Evolutionary conservation across 805 yeast species (phyloP).

Genomic region (Blastobotrys peoriensis): DNA sequence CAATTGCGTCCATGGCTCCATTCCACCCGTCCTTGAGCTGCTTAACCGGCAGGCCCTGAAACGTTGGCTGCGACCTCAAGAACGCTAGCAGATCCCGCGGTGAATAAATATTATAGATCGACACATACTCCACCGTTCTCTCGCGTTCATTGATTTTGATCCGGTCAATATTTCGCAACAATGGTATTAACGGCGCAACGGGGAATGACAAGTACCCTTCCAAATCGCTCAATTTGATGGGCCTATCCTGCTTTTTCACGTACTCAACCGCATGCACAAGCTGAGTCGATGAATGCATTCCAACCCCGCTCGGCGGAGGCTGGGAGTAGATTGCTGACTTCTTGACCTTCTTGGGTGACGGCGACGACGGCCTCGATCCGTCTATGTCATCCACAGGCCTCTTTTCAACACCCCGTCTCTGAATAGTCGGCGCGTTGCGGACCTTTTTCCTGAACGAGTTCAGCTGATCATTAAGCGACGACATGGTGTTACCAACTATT

Average conservation of each 20-base stretch:
- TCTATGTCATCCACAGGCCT: slow-evolving; percentile 1
- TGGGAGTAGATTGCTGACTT: slow-evolving; percentile 23
- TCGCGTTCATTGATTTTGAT: slow-evolving; percentile 58
- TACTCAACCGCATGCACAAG: slow-evolving; percentile 87
- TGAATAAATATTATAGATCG: slow-evolving; percentile 80
- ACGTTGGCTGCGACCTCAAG: slow-evolving; percentile 74
- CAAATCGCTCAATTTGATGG: slow-evolving; percentile 61
- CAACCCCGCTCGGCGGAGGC: slow-evolving; percentile 38
- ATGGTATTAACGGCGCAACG: slow-evolving; percentile 61
- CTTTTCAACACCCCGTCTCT: slow-evolving; percentile 15
- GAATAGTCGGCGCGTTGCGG: slow-evolving; percentile 45
- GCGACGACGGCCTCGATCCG: slow-evolving; percentile 3
- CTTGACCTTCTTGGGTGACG: slow-evolving; percentile 18
- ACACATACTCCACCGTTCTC: slow-evolving; percentile 75
- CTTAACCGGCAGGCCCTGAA: slow-evolving; percentile 79
- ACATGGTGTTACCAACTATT: slow-evolving; percentile 19
- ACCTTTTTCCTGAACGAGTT: slow-evolving; percentile 60
- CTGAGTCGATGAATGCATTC: slow-evolving; percentile 72
- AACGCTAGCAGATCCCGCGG: slow-evolving; percentile 70
- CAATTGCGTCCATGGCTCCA: slow-evolving; percentile 73
- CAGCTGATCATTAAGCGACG: slow-evolving; percentile 48
- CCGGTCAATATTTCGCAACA: slow-evolving; percentile 70
- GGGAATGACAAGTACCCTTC: slow-evolving; percentile 58
- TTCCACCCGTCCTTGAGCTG: slow-evolving; percentile 90
- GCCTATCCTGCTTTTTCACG: slow-evolving; percentile 61